A percentile compares a stretch with the other conserved stretches of the same genome.
phyloP scores from a whole-genome alignment of 345 rosid species.

The Gossypium longicalyx region DNA sequence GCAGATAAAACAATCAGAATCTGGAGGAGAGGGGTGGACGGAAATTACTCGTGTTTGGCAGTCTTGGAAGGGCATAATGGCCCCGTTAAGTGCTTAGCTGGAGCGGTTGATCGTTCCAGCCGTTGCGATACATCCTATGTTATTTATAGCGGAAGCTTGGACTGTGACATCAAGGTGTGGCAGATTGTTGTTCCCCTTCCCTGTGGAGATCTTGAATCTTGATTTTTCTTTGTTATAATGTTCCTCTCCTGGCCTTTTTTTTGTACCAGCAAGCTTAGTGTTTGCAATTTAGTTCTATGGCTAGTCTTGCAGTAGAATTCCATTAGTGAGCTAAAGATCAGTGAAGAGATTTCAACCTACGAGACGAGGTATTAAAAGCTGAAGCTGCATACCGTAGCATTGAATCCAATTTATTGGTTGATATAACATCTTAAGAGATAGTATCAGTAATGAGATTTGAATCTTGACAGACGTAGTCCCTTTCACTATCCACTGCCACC shows the following conservation, averaged over 20 bases:
- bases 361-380: neutral
- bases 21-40: slow-evolving; percentile 57
- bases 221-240: neutral
- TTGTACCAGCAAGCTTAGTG: neutral
- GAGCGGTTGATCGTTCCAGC: slow-evolving; percentile 31
- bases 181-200: slow-evolving; percentile 39
- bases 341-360: neutral
- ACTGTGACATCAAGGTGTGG: slow-evolving; percentile 87
- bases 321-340: neutral
- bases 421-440: neutral
- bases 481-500: neutral
- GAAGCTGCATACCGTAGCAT: no score
- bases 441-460: neutral
- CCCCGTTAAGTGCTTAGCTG: slow-evolving; percentile 85
- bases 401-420: neutral
- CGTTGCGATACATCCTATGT: slow-evolving; percentile 32
- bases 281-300: neutral
- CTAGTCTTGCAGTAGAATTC: neutral
- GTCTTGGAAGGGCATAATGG: slow-evolving; percentile 75
- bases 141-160: slow-evolving; percentile 82
- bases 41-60: slow-evolving; percentile 55
- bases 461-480: neutral
- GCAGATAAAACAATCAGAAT: slow-evolving; percentile 74
- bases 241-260: neutral
- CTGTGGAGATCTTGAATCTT: slow-evolving; percentile 1